Conservation (phyloP, 78 protist species). For the Dictyostelium firmibasis region DNA sequence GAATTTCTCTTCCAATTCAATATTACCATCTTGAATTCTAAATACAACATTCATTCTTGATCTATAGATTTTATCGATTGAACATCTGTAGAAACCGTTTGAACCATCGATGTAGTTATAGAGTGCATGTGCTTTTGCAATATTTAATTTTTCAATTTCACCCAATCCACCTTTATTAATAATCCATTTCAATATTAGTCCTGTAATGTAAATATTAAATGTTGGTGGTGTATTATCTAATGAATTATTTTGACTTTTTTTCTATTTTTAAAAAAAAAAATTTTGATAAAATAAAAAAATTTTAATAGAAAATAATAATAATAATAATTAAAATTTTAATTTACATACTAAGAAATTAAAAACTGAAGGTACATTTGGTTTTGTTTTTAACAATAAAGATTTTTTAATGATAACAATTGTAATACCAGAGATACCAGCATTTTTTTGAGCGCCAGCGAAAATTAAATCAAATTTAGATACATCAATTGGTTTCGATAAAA, state of each 20-base stretch:
- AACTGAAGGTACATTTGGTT: conserved; percentile 78
- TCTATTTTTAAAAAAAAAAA: conserved; percentile 4
- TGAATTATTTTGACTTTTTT: conserved; percentile 71
- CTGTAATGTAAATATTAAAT: conserved; percentile 89
- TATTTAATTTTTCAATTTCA: conserved; percentile 50
- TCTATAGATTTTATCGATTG: conserved; percentile 79
- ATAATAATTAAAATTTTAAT: neutral
- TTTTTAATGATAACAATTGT: conserved; percentile 90
- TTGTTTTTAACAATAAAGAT: conserved; percentile 78
- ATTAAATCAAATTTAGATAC: conserved; percentile 94
- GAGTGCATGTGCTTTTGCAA: conserved; percentile 59
- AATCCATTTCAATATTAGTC: conserved; percentile 92
- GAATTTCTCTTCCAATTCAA: conserved; percentile 76
- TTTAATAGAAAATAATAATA: neutral
- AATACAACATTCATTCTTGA: conserved; percentile 94
- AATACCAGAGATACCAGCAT: conserved; percentile 96
- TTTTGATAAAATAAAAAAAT: neutral
- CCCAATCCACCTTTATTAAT: conserved; percentile 90
- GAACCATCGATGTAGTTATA: conserved; percentile 85
- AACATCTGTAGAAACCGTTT: conserved; percentile 57
- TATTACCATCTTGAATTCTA: conserved; percentile 32
- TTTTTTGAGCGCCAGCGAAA: conserved; percentile 98
- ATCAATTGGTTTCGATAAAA: conserved; percentile 89
- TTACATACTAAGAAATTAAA: conserved; percentile 48
- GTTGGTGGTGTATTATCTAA: conserved; percentile 84